phyloP scores from a whole-genome alignment of 306 rosid genomes.

The Casuarina equisetifolia region DNA sequence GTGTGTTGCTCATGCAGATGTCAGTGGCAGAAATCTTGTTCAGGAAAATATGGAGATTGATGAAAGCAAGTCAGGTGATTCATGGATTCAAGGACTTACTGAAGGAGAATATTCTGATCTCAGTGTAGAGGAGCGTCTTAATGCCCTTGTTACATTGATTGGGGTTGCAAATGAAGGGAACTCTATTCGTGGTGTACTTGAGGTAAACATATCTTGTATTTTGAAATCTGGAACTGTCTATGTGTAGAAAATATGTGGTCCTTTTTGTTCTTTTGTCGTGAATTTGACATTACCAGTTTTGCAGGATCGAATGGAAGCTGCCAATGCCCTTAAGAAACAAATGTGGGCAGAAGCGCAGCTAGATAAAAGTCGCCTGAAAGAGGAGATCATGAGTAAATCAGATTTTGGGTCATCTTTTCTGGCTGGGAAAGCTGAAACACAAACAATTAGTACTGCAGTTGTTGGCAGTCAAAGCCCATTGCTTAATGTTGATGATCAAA shows the following conservation, averaged over 20 bases:
- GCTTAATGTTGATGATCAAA: constrained; percentile 54
- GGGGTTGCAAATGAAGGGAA: constrained; percentile 99
- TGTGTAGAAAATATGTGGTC: constrained; percentile 10
- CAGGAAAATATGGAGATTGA: constrained; percentile 94
- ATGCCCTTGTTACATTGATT: constrained; percentile 78
- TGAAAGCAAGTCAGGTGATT: constrained; percentile 92
- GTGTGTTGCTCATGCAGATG: constrained; percentile 40
- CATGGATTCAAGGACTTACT: constrained; percentile 95
- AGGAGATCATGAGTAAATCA: constrained; percentile 57
- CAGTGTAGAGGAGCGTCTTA: constrained; percentile 90
- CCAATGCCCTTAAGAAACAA: constrained; percentile 97
- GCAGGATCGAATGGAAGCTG: constrained; percentile 98
- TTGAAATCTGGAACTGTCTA: background rate
- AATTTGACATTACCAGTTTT: constrained; percentile 35
- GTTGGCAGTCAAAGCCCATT: constrained; percentile 85
- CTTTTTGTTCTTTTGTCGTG: constrained; percentile 17
- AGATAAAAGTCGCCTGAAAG: constrained; percentile 85
- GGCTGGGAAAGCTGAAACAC: constrained; percentile 67
- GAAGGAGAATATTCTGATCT: constrained; percentile 96
- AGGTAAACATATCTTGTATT: constrained; percentile 49
- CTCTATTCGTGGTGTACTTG: constrained; percentile 87
- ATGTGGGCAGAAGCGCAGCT: constrained; percentile 99
- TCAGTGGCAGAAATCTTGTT: constrained; percentile 41
- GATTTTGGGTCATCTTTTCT: constrained; percentile 55
- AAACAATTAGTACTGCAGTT: constrained; percentile 44